Conservation (phyloP, 768 basidiomycete species). For the Tylopilus cervinicoccineus region DNA sequence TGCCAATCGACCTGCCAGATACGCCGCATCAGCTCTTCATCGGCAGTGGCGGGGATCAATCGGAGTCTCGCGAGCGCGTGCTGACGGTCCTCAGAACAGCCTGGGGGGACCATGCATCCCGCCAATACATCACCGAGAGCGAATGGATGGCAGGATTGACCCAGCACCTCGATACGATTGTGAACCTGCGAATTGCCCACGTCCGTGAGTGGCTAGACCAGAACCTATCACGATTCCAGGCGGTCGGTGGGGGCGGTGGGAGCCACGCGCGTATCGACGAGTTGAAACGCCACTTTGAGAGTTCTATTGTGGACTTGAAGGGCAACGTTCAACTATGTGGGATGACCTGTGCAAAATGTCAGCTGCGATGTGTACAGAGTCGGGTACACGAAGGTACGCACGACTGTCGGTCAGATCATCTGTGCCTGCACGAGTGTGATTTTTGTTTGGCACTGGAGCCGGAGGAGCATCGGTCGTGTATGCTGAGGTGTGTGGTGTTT, state of each 20-base stretch:
- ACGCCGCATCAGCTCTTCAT: conserved; percentile 35
- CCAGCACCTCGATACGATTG: conserved; percentile 36
- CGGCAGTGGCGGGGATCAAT: conserved; percentile 15
- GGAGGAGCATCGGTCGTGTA: conserved; percentile 35
- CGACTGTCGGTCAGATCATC: conserved; percentile 48
- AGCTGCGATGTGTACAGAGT: conserved; percentile 44
- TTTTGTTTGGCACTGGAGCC: conserved; percentile 34
- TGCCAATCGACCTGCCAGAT: conserved; percentile 37
- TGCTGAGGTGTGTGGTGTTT: conserved; percentile 39
- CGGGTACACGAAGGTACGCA: conserved; percentile 45
- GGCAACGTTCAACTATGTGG: conserved; percentile 47
- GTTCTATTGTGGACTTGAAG: conserved; percentile 41
- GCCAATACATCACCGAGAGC: conserved; percentile 21
- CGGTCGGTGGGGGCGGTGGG: neutral
- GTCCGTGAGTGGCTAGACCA: conserved; percentile 49
- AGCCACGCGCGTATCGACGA: conserved; percentile 42
- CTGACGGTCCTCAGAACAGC: conserved; percentile 13
- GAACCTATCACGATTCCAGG: conserved; percentile 47
- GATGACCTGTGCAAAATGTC: conserved; percentile 44
- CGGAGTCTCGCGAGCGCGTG: conserved; percentile 13
- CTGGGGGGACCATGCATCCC: conserved; percentile 17
- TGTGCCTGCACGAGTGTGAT: conserved; percentile 42
- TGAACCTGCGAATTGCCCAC: conserved; percentile 42
- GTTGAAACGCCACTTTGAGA: conserved; percentile 43
- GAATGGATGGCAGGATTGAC: conserved; percentile 40